Conservation (phyloP, 441 rosid species). For the California macrophylla region DNA sequence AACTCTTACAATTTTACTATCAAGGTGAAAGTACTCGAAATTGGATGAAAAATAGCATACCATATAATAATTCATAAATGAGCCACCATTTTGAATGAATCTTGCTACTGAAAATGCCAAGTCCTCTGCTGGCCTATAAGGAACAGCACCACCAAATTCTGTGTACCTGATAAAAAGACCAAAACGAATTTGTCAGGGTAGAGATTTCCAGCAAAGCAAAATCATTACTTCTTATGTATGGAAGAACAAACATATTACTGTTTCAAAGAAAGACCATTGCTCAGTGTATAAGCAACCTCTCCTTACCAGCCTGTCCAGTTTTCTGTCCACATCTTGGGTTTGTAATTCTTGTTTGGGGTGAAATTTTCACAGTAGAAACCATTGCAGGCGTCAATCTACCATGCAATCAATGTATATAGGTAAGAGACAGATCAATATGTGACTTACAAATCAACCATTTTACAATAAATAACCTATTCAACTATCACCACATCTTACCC, state of each 20-base stretch:
- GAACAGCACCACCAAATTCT: conserved; percentile 77
- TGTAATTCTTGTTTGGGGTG: conserved; percentile 74
- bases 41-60: conserved; percentile 23
- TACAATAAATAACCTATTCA: background rate
- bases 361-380: conserved; percentile 85
- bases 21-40: background rate
- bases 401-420: background rate
- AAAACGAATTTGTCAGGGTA: background rate
- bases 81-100: conserved; percentile 81
- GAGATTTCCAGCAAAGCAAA: background rate
- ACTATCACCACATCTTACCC: background rate
- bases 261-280: background rate
- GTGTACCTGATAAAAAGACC: conserved; percentile 41
- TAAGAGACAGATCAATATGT: background rate
- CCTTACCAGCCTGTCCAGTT: conserved; percentile 83
- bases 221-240: background rate
- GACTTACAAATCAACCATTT: background rate
- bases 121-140: conserved; percentile 77
- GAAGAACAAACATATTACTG: background rate
- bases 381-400: conserved; percentile 74
- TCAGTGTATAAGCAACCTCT: background rate
- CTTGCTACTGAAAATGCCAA: conserved; percentile 81
- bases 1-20: background rate
- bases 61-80: conserved; percentile 83
- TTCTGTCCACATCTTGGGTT: conserved; percentile 85